Evolutionary conservation across 2,329 filamentous ascomycete genomes (phyloP), one percentile per base, ranked within the genome.

Genomic region (Leptosphaerulina australis): DNA sequence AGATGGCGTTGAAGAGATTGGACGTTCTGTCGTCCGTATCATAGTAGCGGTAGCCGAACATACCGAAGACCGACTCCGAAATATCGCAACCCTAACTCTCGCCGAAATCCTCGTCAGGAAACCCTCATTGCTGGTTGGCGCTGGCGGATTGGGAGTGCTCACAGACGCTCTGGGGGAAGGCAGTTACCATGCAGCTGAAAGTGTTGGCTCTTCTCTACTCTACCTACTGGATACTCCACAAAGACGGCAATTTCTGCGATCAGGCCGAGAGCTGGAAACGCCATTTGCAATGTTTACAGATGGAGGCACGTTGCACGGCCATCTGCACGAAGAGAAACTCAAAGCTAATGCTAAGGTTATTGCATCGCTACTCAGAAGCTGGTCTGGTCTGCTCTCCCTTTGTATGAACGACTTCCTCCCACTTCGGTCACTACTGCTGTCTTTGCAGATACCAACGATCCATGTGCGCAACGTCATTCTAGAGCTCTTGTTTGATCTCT

Each of bases 301-400:
- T 69, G 88, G 90, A 14, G 74, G 81, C 35, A 73, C 78, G 2
- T 76, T 79, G 28, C 79, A 80, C 46, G 71, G 70, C 8, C 69
- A 70, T 48, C 73, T 80, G 14, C 79, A 83, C 56, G 83, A 83
- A 64, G 83, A 86, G 38, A 81, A 81, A 55, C 72, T 97, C 41
- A 94, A 92, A 68, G 89, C 92, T 41, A 96, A 94, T 61, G 88
- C 91, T 8, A 91, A 90, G 66, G 91, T 95, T n/a, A 92, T 99
- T 50, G 84, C 91, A n/a, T 86, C 88, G 11, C 86, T 96, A 59
- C 78, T 99, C 62, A 93, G 91, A 70, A 94, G 91, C 41, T 99
- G 95, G 94, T 87, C 94, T 7, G 94, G 94, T 5, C 79, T 99
- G 47, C 88, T 97, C 77, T 86, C 87, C 18, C 79, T 99, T 14